These are phyloP conservation scores for Cystofilobasidium ferigula DNA, from an alignment of 768 basidiomycete species.

Conservation along the genomic window DNA sequence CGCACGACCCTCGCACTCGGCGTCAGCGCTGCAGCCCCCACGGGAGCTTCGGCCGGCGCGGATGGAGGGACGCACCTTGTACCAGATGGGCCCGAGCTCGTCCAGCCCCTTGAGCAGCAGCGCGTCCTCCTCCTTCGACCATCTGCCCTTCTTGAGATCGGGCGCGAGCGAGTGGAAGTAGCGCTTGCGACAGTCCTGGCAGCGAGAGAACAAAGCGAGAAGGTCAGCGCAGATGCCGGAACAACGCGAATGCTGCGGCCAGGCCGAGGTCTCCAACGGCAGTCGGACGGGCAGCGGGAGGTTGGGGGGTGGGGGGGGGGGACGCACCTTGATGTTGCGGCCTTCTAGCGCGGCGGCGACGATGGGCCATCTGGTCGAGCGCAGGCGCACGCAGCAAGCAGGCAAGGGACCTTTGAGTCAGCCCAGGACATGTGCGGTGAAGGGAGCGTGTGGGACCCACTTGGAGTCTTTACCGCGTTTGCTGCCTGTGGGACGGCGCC, in stretches of 20 bases:
- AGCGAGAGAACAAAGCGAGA: background rate
- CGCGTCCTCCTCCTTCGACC: slow-evolving; percentile 26
- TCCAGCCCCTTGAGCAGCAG: slow-evolving; percentile 21
- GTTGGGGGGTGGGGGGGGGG: background rate
- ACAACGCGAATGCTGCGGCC: no score
- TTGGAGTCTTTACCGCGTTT: slow-evolving; percentile 24
- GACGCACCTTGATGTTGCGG: slow-evolving; percentile 25
- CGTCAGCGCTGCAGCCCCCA: no score
- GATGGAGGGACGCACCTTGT: slow-evolving; percentile 8
- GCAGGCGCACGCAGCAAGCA: background rate
- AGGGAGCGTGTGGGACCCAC: background rate
- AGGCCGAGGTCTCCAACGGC: no score
- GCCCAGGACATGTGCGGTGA: background rate
- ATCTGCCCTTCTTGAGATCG: slow-evolving; percentile 26
- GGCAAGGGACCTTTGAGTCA: no score
- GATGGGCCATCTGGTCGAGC: slow-evolving; percentile 24
- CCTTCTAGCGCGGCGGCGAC: slow-evolving; percentile 25
- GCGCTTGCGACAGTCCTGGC: slow-evolving; percentile 25
- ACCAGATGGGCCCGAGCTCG: slow-evolving; percentile 26
- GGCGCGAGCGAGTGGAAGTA: slow-evolving; percentile 27
- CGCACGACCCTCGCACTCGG: no score
- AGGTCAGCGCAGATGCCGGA: background rate
- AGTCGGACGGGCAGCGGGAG: background rate
- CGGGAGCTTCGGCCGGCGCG: no score
- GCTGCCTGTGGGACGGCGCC: slow-evolving; percentile 3